Conservation (phyloP, 495 filamentous ascomycete species). For the Penicillium bialowiezense region DNA sequence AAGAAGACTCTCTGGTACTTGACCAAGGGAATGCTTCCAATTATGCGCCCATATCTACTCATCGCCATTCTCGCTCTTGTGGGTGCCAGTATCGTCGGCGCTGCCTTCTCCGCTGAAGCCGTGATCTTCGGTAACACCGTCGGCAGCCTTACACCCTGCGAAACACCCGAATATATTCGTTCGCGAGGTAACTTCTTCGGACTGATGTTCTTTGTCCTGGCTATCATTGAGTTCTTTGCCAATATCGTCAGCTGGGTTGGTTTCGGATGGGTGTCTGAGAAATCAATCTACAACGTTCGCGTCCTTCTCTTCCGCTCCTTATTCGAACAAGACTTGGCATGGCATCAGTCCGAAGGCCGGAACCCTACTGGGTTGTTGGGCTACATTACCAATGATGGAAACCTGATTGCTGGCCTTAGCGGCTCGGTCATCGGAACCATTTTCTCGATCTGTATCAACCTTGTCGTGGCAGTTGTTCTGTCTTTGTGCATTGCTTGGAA, state of each 20-base stretch:
- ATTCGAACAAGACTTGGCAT: constrained; percentile 49
- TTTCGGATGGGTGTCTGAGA: constrained; percentile 50
- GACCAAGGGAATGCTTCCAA: not conserved
- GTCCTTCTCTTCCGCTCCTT: constrained; percentile 46
- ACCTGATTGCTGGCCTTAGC: constrained; percentile 42
- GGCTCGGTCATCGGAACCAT: constrained; percentile 42
- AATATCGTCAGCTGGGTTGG: constrained; percentile 43
- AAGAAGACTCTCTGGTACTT: not conserved
- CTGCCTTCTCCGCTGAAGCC: constrained; percentile 47
- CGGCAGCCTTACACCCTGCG: constrained; percentile 43
- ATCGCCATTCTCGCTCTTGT: constrained; percentile 32
- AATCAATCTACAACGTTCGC: constrained; percentile 46
- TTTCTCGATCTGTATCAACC: constrained; percentile 39
- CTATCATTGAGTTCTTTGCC: constrained; percentile 47
- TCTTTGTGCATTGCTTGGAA: constrained; percentile 38
- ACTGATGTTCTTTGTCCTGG: constrained; percentile 51
- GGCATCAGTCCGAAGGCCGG: constrained; percentile 45
- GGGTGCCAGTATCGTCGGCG: constrained; percentile 42
- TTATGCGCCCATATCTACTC: not conserved
- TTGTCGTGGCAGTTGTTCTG: constrained; percentile 34
- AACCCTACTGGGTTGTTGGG: constrained; percentile 40
- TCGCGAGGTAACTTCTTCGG: constrained; percentile 43
- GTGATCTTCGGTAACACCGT: constrained; percentile 54
- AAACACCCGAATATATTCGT: constrained; percentile 31
- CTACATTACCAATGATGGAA: constrained; percentile 46